Evolutionary conservation across 2,329 filamentous ascomycete genomes (phyloP).

Genomic region (Microdochium paspali): DNA sequence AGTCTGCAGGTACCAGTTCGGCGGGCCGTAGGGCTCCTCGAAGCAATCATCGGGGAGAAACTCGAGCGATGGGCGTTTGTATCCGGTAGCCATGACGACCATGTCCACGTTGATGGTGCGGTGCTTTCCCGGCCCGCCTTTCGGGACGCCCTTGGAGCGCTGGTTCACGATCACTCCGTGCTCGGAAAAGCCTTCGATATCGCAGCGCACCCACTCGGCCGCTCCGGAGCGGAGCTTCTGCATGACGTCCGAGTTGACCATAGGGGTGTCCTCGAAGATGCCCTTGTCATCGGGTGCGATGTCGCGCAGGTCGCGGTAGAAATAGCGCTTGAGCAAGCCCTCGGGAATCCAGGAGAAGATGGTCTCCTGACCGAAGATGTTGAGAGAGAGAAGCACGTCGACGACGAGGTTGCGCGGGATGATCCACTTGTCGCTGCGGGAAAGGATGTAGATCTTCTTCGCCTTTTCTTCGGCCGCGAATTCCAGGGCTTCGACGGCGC

Average conservation of each 20-base stretch:
- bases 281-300: slow-evolving; percentile 62
- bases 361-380: slow-evolving; percentile 72
- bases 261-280: slow-evolving; percentile 75
- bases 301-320: slow-evolving; percentile 73
- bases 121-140: slow-evolving; percentile 62
- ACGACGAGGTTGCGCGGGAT: slow-evolving; percentile 72
- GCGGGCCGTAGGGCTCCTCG: slow-evolving; percentile 62
- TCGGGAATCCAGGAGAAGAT: slow-evolving; percentile 71
- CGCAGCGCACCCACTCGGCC: slow-evolving; percentile 73
- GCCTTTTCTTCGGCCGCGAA: slow-evolving; percentile 63
- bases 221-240: slow-evolving; percentile 61
- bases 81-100: slow-evolving; percentile 77
- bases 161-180: slow-evolving; percentile 62
- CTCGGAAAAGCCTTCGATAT: slow-evolving; percentile 58
- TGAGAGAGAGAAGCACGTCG: slow-evolving; percentile 64
- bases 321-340: slow-evolving; percentile 62
- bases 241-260: slow-evolving; percentile 80
- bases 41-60: slow-evolving; percentile 72
- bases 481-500: slow-evolving; percentile 73
- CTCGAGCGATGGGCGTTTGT: slow-evolving; percentile 59
- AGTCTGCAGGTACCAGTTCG: slow-evolving; percentile 83
- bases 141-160: slow-evolving; percentile 61
- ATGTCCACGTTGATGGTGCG: slow-evolving; percentile 63
- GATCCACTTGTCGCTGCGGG: slow-evolving; percentile 78
- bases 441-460: slow-evolving; percentile 60